Evolutionary conservation across 73 alveolate species (phyloP), one percentile per base, ranked within the genome.

Genomic region (Breviolum minutum): DNA sequence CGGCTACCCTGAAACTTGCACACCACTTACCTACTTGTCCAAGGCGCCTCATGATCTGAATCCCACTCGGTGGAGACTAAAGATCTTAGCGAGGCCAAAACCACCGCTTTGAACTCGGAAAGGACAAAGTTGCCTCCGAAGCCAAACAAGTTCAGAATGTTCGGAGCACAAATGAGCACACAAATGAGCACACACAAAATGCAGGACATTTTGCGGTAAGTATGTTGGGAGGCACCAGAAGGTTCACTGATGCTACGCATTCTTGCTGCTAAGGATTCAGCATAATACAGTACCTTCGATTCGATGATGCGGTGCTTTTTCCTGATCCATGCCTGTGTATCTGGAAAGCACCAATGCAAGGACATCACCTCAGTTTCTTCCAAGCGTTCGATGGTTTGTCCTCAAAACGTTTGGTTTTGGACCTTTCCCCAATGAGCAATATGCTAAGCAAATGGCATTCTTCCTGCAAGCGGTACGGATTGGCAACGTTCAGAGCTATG

Each of bases 41-140:
- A 27, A 27, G 63, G 63, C 76, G 74, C 92, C 30, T 94, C 99
- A 71, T 94, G 99, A 19, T 81, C 94, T 12, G 99, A 80, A 24
- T 63, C 73, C 99, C 99, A 94, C 48, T 94, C 99, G 0, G 92
- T 63, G 63, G 99, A 66, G 16, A 94, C 92, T 74, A 94, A 30
- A 32, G 99, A 94, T 40, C 99, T 54, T 29, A 94, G 71, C 29
- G 99, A 94, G 11, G 99, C 99, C 82, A 94, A 63, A 24, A 94
- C 94, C 24, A 92, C 98, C 14, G 98, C 98, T 74, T 92, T 92
- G 98, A 92, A 92, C 90, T 92, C 98, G 29, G 98, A 92, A 16
- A 92, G 98, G 90, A 92, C 98, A 63, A 92, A 92, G 64, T 66
- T 92, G 79, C 94, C 94, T 85, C 40, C 40, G 83, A 61, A 14